Evolutionary conservation across 495 filamentous ascomycete species (phyloP).

Genomic region (Lasiosphaeria miniovina): DNA sequence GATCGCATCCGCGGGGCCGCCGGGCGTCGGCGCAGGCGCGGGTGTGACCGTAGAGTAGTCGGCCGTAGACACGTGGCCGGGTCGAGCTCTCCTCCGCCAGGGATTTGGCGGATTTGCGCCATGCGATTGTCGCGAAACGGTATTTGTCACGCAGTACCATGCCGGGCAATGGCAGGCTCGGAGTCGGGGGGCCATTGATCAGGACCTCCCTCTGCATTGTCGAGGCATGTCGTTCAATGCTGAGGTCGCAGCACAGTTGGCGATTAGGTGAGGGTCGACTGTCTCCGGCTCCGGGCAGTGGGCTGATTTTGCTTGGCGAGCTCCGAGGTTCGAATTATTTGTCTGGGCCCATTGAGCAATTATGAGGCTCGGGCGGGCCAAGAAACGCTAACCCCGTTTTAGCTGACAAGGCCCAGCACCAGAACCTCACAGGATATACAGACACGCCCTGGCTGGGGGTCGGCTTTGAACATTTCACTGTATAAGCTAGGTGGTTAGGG

Average conservation of each 20-base stretch:
- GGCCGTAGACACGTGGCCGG: slow-evolving; percentile 64
- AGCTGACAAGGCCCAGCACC: neutral
- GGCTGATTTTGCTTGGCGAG: slow-evolving; percentile 5
- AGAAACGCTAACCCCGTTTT: slow-evolving; percentile 2
- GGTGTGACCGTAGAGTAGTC: slow-evolving; percentile 63
- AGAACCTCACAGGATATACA: no score
- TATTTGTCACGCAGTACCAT: slow-evolving; percentile 55
- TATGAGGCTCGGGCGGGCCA: neutral
- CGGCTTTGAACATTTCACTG: no score
- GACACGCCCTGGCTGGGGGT: neutral
- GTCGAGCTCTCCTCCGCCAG: slow-evolving; percentile 48
- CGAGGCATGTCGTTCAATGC: slow-evolving; percentile 35
- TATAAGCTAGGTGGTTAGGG: no score
- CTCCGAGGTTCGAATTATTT: neutral
- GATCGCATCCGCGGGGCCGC: slow-evolving; percentile 24
- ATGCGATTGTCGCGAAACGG: slow-evolving; percentile 17
- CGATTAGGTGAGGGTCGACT: neutral
- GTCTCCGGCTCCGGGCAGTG: neutral
- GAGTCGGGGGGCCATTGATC: slow-evolving; percentile 64
- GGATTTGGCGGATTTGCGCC: slow-evolving; percentile 27
- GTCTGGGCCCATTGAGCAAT: neutral
- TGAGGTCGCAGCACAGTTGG: neutral
- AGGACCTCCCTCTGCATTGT: slow-evolving; percentile 61
- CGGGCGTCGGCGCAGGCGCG: no score
- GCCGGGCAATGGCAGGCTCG: slow-evolving; percentile 64